Evolutionary conservation across 2,329 filamentous ascomycete species (phyloP).

Genomic region (Diplodia sapinea): DNA sequence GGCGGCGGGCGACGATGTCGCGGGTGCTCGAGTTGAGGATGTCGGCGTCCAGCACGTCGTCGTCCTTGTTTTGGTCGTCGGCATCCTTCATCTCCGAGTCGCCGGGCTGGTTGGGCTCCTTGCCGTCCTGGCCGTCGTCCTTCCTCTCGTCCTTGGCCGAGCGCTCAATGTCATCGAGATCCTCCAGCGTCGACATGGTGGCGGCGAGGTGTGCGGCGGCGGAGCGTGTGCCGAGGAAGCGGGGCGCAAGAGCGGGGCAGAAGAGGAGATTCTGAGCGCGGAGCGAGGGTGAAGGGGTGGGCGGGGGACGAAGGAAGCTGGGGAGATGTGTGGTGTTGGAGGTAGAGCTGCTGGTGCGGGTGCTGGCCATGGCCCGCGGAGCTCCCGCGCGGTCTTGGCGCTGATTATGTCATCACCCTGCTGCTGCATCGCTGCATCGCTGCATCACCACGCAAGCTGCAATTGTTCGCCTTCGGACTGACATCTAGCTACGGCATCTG

Average conservation of each 20-base stretch:
- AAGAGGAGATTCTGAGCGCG: background rate
- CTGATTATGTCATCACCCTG: slow-evolving; percentile 28
- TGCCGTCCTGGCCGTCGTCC: slow-evolving; percentile 61
- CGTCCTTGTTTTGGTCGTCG: slow-evolving; percentile 67
- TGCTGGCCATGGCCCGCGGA: slow-evolving; percentile 12
- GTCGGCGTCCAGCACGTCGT: slow-evolving; percentile 88
- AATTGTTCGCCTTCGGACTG: background rate
- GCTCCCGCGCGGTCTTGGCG: slow-evolving; percentile 27
- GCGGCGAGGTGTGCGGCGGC: slow-evolving; percentile 25
- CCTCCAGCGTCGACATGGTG: slow-evolving; percentile 87
- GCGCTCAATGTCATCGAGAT: slow-evolving; percentile 87
- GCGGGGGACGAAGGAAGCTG: slow-evolving; percentile 10
- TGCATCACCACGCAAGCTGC: too few relatives aligned
- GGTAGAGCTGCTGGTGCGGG: slow-evolving; percentile 12
- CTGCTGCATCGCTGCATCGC: too few relatives aligned
- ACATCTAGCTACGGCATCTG: background rate
- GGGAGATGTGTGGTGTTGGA: slow-evolving; percentile 1
- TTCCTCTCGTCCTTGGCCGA: slow-evolving; percentile 75
- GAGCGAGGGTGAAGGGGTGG: background rate
- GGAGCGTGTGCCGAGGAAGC: background rate
- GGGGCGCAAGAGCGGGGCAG: background rate
- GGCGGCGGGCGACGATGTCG: slow-evolving; percentile 89
- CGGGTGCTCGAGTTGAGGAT: slow-evolving; percentile 91
- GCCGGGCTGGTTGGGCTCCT: slow-evolving; percentile 64
- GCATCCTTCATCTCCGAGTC: slow-evolving; percentile 94